phyloP scores from a whole-genome alignment of 2,329 filamentous ascomycete species.

The Aspergillus novofumigatus region DNA sequence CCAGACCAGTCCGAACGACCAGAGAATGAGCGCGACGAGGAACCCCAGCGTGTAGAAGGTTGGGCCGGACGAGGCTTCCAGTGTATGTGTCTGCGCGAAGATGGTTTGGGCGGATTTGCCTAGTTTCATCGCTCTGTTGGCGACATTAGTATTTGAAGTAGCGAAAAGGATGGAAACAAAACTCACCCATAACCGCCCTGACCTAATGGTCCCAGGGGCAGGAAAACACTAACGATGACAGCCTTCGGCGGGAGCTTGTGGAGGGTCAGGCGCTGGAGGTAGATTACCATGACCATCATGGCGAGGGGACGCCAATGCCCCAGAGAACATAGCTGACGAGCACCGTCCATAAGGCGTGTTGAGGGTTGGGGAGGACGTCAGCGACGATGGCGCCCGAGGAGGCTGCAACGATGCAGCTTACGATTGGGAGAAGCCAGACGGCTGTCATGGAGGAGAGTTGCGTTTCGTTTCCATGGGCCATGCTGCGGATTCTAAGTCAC shows the following conservation, averaged over 20 bases:
- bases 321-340: slow-evolving; percentile 66
- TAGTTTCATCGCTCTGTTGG: slow-evolving; percentile 42
- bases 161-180: not conserved
- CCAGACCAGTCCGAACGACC: slow-evolving; percentile 40
- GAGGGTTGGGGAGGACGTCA: slow-evolving; percentile 50
- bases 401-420: slow-evolving; percentile 63
- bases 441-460: slow-evolving; percentile 60
- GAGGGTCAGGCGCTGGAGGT: slow-evolving; percentile 64
- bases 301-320: slow-evolving; percentile 62
- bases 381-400: slow-evolving; percentile 62
- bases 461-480: slow-evolving; percentile 18
- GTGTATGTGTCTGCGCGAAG: slow-evolving; percentile 31
- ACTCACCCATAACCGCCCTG: slow-evolving; percentile 58
- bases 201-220: slow-evolving; percentile 64
- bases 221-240: slow-evolving; percentile 64
- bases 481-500: slow-evolving; percentile 13
- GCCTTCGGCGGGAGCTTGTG: slow-evolving; percentile 66
- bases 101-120: slow-evolving; percentile 44
- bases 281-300: slow-evolving; percentile 62
- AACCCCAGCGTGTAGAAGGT: slow-evolving; percentile 35
- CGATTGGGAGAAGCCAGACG: slow-evolving; percentile 63
- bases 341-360: slow-evolving; percentile 59
- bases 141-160: not conserved
- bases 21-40: slow-evolving; percentile 34
- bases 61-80: slow-evolving; percentile 28